Evolutionary conservation across 139 green algal species (phyloP).

Genomic region (Chlamydomonas applanata): DNA sequence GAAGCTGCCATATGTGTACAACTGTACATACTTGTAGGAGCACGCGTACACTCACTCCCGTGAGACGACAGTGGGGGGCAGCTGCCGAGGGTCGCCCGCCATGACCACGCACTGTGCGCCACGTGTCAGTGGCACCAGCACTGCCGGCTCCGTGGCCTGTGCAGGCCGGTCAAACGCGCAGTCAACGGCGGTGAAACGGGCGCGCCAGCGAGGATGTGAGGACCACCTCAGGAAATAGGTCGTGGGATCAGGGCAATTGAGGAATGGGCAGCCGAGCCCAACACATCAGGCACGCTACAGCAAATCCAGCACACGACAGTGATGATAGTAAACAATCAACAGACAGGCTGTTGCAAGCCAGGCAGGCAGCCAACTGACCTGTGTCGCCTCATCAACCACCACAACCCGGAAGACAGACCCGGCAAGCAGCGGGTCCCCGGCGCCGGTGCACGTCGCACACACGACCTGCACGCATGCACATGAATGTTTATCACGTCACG

Average conservation of each 20-base stretch:
- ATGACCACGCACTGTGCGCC: slow-evolving; percentile 82
- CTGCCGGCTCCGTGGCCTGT: slow-evolving; percentile 86
- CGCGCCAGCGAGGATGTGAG: no score
- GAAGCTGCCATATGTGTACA: no score
- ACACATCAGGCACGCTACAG: no score
- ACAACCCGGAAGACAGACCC: slow-evolving; percentile 69
- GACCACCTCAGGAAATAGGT: no score
- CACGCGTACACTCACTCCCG: slow-evolving; percentile 8
- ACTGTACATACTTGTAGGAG: no score
- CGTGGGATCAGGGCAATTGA: no score
- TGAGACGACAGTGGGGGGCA: slow-evolving; percentile 85
- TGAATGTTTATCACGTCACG: neutral
- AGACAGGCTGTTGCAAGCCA: neutral
- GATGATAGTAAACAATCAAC: no score
- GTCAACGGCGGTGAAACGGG: no score
- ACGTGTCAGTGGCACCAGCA: slow-evolving; percentile 79
- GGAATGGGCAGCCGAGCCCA: no score
- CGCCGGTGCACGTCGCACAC: slow-evolving; percentile 51
- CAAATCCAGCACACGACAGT: no score
- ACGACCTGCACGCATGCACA: slow-evolving; percentile 56
- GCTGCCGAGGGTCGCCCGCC: slow-evolving; percentile 87
- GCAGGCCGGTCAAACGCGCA: no score
- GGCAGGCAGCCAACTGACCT: neutral
- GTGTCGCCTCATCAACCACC: slow-evolving; percentile 90
- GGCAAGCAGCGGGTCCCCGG: slow-evolving; percentile 48